Evolutionary conservation across 768 basidiomycete species (phyloP), one percentile per base, ranked within the genome.

Genomic region (Sporobolomyces roseus): DNA sequence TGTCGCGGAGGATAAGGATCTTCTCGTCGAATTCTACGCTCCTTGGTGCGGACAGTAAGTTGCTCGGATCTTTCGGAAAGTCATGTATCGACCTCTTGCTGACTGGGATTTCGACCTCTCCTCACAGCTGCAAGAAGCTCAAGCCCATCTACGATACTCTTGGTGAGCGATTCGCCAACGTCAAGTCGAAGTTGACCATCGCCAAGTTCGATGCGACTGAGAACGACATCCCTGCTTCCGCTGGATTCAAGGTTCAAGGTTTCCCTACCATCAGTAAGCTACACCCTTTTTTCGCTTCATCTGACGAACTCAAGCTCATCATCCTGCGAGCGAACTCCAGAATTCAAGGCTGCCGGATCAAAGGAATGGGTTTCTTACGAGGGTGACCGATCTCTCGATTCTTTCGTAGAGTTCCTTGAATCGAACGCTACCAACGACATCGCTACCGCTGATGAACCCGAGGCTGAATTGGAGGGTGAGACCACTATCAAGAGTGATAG

Each of bases 121-220:
- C 30, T 3, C 32, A 12, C 66, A 91, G 93, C 84, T 93, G 92
- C 88, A 96, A 96, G 81, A 91, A 93, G 75, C 85, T 99, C 74
- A 90, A 89, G 79, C 94, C 96, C 17, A 90, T 81, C 46, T 99
- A 92, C 91, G 93, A 97, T 68, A 84, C 82, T 30, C 85, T 99
- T 43, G 96, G 85, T 63, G 89, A 93, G 77, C 88, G 88, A 77
- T 98, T 87, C 80, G 84, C 85, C 52, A 78, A 82, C 61, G 82
- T 60, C 52, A 66, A 72, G 68, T 60, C 68, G 43, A 73, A 76
- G 71, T 66, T 78, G 62, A 58, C 75, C 51, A 73, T 78, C 78
- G 93, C 92, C 76, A 97, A 98, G 81, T 87, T 98, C 82, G 96
- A 99, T 73, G 91, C 92, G 2, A 88, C 87, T 66, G 93, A 96